Conservation (phyloP, 768 basidiomycete genomes). For the Tulasnella calospora region DNA sequence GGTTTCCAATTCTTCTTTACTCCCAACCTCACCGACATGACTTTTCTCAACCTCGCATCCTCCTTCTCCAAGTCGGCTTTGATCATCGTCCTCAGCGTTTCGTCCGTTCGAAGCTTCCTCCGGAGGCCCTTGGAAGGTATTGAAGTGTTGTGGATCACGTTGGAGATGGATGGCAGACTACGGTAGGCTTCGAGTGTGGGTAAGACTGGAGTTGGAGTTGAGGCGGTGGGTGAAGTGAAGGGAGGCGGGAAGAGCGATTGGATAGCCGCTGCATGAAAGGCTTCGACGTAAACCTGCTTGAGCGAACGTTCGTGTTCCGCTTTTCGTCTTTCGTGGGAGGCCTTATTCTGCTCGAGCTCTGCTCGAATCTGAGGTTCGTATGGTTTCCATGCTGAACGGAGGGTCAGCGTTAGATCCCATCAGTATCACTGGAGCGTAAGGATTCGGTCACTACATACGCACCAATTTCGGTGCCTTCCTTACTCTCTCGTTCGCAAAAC, state of each 20-base stretch:
- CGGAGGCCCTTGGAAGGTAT: background rate
- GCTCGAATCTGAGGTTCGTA: background rate
- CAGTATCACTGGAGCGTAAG: background rate
- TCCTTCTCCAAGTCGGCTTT: slow-evolving; percentile 8
- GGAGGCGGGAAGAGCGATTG: background rate
- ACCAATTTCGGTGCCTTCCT: background rate
- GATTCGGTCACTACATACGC: background rate
- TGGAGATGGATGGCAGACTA: background rate
- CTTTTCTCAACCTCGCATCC: slow-evolving; percentile 2
- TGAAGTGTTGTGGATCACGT: background rate
- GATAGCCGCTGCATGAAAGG: background rate
- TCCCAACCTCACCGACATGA: background rate
- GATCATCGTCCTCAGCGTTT: background rate
- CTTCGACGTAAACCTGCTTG: background rate
- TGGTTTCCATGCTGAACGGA: background rate
- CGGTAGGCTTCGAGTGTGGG: background rate
- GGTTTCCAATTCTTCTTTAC: slow-evolving; percentile 20
- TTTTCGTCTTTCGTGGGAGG: background rate
- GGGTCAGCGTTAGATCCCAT: background rate
- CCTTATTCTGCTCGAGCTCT: background rate
- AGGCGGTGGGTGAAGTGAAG: background rate
- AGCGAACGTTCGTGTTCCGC: background rate
- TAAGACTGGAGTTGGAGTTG: background rate
- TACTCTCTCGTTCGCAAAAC: background rate
- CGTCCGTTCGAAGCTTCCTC: background rate